Conservation (phyloP, 345 rosid genomes). For the Aurinia saxatilis region DNA sequence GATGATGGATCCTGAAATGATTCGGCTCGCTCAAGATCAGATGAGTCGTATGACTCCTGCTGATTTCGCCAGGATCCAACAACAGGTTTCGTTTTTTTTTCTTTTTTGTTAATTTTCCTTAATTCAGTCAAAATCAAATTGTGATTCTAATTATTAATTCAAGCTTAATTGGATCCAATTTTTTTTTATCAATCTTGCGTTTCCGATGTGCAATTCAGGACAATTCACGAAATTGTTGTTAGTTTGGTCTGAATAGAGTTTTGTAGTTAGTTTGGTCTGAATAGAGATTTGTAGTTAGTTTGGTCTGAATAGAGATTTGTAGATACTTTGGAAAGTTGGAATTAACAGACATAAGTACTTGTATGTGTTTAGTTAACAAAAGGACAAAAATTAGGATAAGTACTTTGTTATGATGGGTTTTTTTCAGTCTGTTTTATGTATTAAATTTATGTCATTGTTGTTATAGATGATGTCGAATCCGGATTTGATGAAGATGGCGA, state of each 20-base stretch:
- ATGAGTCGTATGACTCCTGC: conserved; percentile 91
- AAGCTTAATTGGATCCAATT: not conserved
- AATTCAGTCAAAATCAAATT: not conserved
- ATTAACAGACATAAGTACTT: not conserved
- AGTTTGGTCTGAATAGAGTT: too few species aligned
- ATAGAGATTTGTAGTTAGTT: not conserved
- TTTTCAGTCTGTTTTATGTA: not conserved
- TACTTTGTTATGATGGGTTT: too few species aligned
- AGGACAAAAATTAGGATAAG: not conserved
- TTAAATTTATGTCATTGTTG: not conserved
- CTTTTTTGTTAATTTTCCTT: not conserved
- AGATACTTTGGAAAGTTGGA: too few species aligned
- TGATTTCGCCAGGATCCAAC: conserved; percentile 66
- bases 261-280: not conserved
- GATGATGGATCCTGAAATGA: conserved; percentile 93
- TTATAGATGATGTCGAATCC: conserved; percentile 94
- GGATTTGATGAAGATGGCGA: conserved; percentile 91
- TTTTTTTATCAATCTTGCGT: not conserved
- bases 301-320: too few species aligned
- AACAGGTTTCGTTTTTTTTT: conserved; percentile 34
- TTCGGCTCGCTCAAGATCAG: conserved; percentile 88
- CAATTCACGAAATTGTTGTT: not conserved
- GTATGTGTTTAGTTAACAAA: not conserved
- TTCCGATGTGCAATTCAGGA: too few species aligned
- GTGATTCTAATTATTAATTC: not conserved